A percentile compares a stretch with the other conserved stretches of the same genome.
Evolutionary conservation across 352 stramenopile genomes (phyloP).

Genomic region (Phytophthora quininea): DNA sequence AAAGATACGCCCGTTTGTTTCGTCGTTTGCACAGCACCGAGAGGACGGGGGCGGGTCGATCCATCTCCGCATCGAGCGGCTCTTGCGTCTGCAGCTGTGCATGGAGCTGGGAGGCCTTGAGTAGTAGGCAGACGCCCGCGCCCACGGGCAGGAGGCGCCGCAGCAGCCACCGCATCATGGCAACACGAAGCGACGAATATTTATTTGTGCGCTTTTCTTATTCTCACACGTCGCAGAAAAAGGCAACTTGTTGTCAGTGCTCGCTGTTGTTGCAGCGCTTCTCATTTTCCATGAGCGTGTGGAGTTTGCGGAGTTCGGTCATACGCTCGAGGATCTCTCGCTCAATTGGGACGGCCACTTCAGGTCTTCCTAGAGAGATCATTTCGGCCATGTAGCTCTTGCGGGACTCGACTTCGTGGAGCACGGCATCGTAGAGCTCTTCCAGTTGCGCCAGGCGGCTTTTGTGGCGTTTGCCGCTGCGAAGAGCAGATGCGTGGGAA

Average conservation of each 20-base stretch:
- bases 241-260: not conserved
- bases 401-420: slow-evolving; percentile 65
- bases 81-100: slow-evolving; percentile 18
- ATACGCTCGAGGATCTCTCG: slow-evolving; percentile 73
- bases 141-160: slow-evolving; percentile 16
- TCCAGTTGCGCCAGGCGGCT: slow-evolving; percentile 59
- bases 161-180: slow-evolving; percentile 10
- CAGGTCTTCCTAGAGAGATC: slow-evolving; percentile 50
- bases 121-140: slow-evolving; percentile 12
- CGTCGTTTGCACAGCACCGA: slow-evolving; percentile 9
- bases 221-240: not conserved
- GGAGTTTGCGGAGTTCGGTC: slow-evolving; percentile 65
- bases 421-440: slow-evolving; percentile 64
- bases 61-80: not conserved
- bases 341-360: slow-evolving; percentile 51
- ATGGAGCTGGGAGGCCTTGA: not conserved
- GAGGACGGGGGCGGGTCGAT: slow-evolving; percentile 12
- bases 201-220: not conserved
- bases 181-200: not conserved
- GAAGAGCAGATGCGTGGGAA: slow-evolving; percentile 52
- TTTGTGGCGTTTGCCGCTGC: slow-evolving; percentile 44
- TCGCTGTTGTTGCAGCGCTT: slow-evolving; percentile 24
- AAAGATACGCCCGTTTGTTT: not conserved
- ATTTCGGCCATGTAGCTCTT: slow-evolving; percentile 76
- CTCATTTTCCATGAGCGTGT: slow-evolving; percentile 63